A percentile compares a stretch with the other conserved stretches of the same genome.
phyloP scores from a whole-genome alignment of 73 alveolate genomes.

The Loxodes magnus region DNA sequence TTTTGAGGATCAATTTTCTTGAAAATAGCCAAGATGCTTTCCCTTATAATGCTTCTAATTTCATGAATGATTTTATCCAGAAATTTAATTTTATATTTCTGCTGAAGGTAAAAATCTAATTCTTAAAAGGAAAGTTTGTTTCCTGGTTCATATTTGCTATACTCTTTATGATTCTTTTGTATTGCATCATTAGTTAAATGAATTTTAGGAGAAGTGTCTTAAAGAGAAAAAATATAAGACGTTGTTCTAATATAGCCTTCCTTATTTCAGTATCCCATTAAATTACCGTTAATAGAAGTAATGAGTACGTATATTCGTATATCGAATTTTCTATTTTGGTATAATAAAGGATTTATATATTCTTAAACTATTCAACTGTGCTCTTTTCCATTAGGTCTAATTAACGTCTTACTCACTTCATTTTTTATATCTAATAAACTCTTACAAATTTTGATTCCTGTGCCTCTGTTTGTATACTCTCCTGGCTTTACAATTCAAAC shows the following conservation, averaged over 20 bases:
- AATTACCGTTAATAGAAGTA: slow-evolving; percentile 54
- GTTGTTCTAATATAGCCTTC: slow-evolving; percentile 81
- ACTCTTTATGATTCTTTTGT: slow-evolving; percentile 57
- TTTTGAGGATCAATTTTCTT: slow-evolving; percentile 53
- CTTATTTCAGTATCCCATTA: slow-evolving; percentile 66
- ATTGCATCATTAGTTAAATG: slow-evolving; percentile 86
- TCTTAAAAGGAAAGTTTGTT: slow-evolving; percentile 39
- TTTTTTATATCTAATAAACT: slow-evolving; percentile 27
- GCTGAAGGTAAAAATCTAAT: too few relatives aligned
- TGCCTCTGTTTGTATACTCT: slow-evolving; percentile 40
- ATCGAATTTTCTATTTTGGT: slow-evolving; percentile 75
- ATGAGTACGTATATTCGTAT: slow-evolving; percentile 58
- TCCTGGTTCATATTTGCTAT: slow-evolving; percentile 69
- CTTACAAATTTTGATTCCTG: slow-evolving; percentile 24
- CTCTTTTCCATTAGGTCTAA: slow-evolving; percentile 19
- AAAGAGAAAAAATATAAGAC: slow-evolving; percentile 50
- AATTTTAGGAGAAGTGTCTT: slow-evolving; percentile 48
- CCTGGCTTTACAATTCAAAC: slow-evolving; percentile 50
- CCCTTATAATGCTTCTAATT: not conserved
- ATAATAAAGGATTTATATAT: slow-evolving; percentile 76
- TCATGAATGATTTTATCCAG: not conserved
- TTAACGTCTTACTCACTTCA: slow-evolving; percentile 4
- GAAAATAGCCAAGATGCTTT: slow-evolving; percentile 27
- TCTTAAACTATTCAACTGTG: slow-evolving; percentile 68
- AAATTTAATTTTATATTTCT: not conserved